Evolutionary conservation across 2,329 filamentous ascomycete genomes (phyloP), one percentile per base, ranked within the genome.

Genomic region (Aspergillus jensenii): DNA sequence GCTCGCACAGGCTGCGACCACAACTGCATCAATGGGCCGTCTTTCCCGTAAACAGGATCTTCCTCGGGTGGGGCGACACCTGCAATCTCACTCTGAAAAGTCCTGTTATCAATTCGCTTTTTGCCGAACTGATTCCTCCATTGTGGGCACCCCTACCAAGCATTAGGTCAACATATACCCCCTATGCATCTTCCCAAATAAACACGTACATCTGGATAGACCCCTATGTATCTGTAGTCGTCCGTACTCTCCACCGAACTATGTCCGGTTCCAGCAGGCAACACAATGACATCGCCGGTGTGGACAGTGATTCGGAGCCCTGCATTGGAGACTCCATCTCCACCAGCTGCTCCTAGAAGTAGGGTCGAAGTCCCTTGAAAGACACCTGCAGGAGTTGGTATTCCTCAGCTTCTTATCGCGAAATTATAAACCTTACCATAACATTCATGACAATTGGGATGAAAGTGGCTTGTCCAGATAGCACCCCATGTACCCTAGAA

Each of bases 391-490:
- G 17, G 11, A 2, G 25, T 33, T 41, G 41, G 23, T 31, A 15
- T 39, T 15, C n/a, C 25, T 11, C 19, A 47, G 12, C n/a, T 23
- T 8, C 27, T 31, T 43, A 23, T 7, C 35, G 6, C 12, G 12
- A 50, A 6, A n/a, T 6, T 35, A 14, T 15, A 45, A 8, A 2
- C 25, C 21, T 54, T 27, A 58, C 50, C 50, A 21, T 54, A 58
- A 35, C 50, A 58, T 17, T 58, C 56, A 23, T 58, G 50, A 11
- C 23, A 44, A 33, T 58, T 58, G 14, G 56, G 44, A n/a, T 58
- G 56, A 31, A 58, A 58, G 25, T 53, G 44, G 11, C 43, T 31
- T 7, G 17, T 14, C 17, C 33, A 40, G 35, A 43, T 37, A 19
- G 49, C 14, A 6, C 55, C 49, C 55, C 48, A 52, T 15, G 41